Conservation (phyloP, 305 asterid species). For the Withania somnifera region DNA sequence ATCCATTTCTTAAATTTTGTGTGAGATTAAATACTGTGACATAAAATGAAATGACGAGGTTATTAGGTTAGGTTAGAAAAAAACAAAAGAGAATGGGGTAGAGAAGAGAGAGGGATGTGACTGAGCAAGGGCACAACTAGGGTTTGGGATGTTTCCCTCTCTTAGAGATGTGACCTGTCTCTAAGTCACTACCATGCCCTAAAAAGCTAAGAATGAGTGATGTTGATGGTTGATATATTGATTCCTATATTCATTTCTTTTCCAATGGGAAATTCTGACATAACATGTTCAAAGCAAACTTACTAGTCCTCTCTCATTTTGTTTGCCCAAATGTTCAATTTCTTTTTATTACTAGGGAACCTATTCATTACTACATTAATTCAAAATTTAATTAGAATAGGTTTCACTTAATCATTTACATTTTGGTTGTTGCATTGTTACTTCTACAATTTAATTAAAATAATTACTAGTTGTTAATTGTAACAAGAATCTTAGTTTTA, state of each 20-base stretch:
- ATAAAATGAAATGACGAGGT: background rate
- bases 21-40: background rate
- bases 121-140: constrained; percentile 62
- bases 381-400: background rate
- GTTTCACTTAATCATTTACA: background rate
- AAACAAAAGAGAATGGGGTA: constrained; percentile 17
- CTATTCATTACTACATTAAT: background rate
- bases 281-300: background rate
- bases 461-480: background rate
- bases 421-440: background rate
- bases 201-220: constrained; percentile 14
- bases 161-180: constrained; percentile 69
- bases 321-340: background rate
- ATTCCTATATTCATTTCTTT: background rate
- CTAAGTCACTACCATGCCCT: constrained; percentile 42
- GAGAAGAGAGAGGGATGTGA: constrained; percentile 33
- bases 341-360: background rate
- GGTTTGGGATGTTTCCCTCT: constrained; percentile 66
- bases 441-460: background rate
- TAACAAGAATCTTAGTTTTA: no score
- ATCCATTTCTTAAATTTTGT: background rate
- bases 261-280: background rate
- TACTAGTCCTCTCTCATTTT: background rate
- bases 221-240: background rate
- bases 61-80: constrained; percentile 15